These are phyloP conservation scores for Neurospora intermedia DNA, from an alignment of 495 filamentous ascomycete species.

Conservation along the genomic window DNA sequence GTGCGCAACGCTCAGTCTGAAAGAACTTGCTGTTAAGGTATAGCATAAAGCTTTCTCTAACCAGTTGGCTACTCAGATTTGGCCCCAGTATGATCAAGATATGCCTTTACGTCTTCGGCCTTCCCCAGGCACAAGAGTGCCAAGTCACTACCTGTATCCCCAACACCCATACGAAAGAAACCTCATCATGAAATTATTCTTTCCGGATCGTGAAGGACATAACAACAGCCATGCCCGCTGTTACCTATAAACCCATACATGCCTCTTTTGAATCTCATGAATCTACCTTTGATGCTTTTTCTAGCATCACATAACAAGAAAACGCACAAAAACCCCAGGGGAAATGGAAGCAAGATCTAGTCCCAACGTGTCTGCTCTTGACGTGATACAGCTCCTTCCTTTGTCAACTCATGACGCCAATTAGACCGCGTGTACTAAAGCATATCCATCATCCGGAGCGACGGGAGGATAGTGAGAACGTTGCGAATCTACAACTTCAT, in stretches of 20 bases:
- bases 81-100: not conserved
- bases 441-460: not conserved
- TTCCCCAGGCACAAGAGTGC: not conserved
- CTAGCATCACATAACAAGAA: not conserved
- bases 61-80: not conserved
- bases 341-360: not conserved
- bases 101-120: not conserved
- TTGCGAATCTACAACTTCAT: conserved; percentile 57
- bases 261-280: not conserved
- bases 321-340: not conserved
- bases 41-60: not conserved
- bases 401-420: conserved; percentile 5
- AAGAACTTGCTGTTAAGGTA: not conserved
- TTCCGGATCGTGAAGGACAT: not conserved
- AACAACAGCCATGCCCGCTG: not conserved
- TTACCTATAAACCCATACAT: not conserved
- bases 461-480: conserved; percentile 4
- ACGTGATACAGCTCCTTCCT: not conserved
- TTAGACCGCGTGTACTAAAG: conserved; percentile 13
- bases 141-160: not conserved
- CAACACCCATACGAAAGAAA: not conserved
- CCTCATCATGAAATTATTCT: not conserved
- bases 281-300: not conserved
- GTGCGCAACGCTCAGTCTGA: not conserved
- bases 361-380: not conserved